These are phyloP conservation scores for Cokeromyces recurvatus DNA, from an alignment of 371 early-diverging fungal species.

Conservation along the genomic window DNA sequence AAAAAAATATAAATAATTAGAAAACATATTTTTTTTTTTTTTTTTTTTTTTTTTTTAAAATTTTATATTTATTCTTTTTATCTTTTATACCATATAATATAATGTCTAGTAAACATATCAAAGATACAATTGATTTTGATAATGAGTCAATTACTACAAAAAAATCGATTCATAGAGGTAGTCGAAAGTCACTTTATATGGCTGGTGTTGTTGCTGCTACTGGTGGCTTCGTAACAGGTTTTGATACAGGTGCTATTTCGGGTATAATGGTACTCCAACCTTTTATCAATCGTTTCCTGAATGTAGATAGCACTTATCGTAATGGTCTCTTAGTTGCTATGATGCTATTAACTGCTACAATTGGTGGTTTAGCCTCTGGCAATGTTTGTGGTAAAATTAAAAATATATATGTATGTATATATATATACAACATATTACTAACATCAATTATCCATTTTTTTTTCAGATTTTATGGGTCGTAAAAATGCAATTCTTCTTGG, in stretches of 20 bases:
- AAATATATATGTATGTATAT: too few relatives aligned
- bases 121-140: too few relatives aligned
- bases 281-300: conserved; percentile 17
- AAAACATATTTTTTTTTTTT: too few relatives aligned
- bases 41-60: too few relatives aligned
- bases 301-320: conserved; percentile 40
- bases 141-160: conserved; percentile 8
- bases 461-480: conserved; percentile 37
- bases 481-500: conserved; percentile 35
- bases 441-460: too few relatives aligned
- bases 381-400: conserved; percentile 32
- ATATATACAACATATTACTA: too few relatives aligned
- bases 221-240: conserved; percentile 19
- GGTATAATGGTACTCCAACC: conserved; percentile 16
- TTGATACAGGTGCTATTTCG: conserved; percentile 16
- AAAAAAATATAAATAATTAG: too few relatives aligned
- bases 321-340: conserved; percentile 30
- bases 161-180: conserved; percentile 6
- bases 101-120: too few relatives aligned
- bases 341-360: conserved; percentile 39
- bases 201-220: conserved; percentile 17
- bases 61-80: too few relatives aligned
- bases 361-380: conserved; percentile 42
- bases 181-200: conserved; percentile 26
- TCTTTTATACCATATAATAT: too few relatives aligned